Evolutionary conservation across 1,284 basidiomycete species (phyloP).

Genomic region (Retiboletus fuscus): DNA sequence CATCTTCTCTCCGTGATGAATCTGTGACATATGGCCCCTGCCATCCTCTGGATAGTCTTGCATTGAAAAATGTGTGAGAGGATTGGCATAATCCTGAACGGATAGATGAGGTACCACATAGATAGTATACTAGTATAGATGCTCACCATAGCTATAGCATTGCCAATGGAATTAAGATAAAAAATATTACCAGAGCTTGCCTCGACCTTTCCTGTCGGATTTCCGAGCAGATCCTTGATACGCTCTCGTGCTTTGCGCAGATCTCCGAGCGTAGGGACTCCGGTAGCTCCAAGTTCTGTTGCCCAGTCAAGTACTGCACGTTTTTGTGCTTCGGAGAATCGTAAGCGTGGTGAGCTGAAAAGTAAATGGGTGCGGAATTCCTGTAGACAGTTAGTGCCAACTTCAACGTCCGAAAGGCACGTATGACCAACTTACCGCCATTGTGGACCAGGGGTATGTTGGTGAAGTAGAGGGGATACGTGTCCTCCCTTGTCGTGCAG

Average conservation of each 20-base stretch:
- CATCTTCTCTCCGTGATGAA: slow-evolving; percentile 3
- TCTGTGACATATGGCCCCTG: slow-evolving; percentile 1
- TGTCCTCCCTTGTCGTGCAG: no score
- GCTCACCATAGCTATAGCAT: no score
- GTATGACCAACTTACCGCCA: background rate
- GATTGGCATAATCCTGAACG: no score
- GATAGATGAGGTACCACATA: no score
- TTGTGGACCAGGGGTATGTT: background rate
- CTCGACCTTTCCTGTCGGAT: slow-evolving; percentile 12
- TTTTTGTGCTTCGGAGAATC: slow-evolving; percentile 46
- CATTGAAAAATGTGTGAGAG: no score
- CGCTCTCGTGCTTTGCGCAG: slow-evolving; percentile 17
- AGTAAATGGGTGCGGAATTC: slow-evolving; percentile 44
- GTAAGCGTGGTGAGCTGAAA: slow-evolving; percentile 42
- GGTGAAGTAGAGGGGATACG: no score
- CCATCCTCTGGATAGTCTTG: no score
- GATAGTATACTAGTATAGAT: no score
- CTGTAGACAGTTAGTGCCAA: slow-evolving; percentile 14
- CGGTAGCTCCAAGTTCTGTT: slow-evolving; percentile 37
- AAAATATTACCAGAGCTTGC: no score
- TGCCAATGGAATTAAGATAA: no score
- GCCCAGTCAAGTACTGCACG: slow-evolving; percentile 47
- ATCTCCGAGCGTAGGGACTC: slow-evolving; percentile 38
- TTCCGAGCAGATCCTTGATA: slow-evolving; percentile 5
- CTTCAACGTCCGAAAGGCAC: background rate